Evolutionary conservation across 2,329 filamentous ascomycete species (phyloP).

Genomic region (Aureobasidium melanogenum): DNA sequence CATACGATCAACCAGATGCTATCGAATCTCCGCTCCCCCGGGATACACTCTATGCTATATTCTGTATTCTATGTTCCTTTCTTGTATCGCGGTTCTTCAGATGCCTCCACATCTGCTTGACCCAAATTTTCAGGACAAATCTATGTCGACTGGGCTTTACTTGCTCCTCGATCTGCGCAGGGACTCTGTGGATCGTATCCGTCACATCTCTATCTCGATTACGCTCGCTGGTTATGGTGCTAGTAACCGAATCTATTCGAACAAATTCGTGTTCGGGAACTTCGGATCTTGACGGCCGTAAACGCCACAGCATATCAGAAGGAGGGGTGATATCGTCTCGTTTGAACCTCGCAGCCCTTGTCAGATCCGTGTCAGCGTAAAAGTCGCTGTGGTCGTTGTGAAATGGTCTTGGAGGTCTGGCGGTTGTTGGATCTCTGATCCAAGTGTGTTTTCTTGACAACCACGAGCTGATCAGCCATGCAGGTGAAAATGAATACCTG

Average conservation of each 20-base stretch:
- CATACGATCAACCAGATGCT: background rate
- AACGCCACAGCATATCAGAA: background rate
- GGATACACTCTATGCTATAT: too few relatives aligned
- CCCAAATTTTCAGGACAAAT: background rate
- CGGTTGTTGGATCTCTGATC: background rate
- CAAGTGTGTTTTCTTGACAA: background rate
- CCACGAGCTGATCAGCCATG: background rate
- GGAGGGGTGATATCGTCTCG: background rate
- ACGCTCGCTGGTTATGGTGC: background rate
- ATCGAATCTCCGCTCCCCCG: background rate
- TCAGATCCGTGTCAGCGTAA: background rate
- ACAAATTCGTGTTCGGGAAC: too few relatives aligned
- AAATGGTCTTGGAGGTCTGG: background rate
- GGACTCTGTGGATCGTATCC: background rate
- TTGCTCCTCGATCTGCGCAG: background rate
- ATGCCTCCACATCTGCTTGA: background rate
- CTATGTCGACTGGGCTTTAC: background rate
- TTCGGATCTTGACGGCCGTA: background rate
- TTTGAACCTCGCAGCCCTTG: background rate
- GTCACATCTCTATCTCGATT: background rate
- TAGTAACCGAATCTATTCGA: background rate
- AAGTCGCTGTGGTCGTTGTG: background rate
- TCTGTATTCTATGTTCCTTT: background rate
- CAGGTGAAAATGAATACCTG: background rate
- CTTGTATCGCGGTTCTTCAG: background rate